These are phyloP conservation scores for Ilex paraguariensis DNA, from an alignment of 305 asterid genomes.

Conservation along the genomic window DNA sequence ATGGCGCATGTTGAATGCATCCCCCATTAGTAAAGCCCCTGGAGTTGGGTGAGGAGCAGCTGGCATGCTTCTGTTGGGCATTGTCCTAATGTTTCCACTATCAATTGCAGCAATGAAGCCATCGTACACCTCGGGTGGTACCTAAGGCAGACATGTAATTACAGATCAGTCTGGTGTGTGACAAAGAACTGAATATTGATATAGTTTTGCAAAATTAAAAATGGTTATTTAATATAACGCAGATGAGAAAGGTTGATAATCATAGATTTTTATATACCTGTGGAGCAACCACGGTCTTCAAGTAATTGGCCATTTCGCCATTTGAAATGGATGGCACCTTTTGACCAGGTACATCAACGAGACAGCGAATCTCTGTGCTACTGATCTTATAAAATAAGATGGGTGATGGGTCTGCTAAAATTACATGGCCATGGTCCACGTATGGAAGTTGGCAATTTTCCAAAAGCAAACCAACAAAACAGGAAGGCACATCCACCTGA, in stretches of 20 bases:
- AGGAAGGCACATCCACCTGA: conserved; percentile 88
- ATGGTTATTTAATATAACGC: not conserved
- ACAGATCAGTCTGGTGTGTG: too few relatives aligned
- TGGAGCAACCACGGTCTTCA: conserved; percentile 75
- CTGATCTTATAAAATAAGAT: conserved; percentile 86
- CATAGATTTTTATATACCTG: conserved; percentile 39
- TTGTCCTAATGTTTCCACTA: conserved; percentile 76
- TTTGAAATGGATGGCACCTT: conserved; percentile 74
- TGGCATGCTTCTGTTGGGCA: conserved; percentile 97
- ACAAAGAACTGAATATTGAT: not conserved
- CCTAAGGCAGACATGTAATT: conserved; percentile 24
- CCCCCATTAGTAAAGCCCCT: conserved; percentile 91
- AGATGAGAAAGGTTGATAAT: not conserved
- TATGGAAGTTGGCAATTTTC: conserved; percentile 78
- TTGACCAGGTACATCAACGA: conserved; percentile 90
- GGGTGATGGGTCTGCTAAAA: conserved; percentile 86
- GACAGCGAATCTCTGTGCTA: conserved; percentile 76
- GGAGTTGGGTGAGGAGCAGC: conserved; percentile 92
- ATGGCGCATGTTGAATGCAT: conserved; percentile 92
- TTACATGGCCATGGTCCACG: conserved; percentile 80
- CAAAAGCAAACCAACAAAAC: conserved; percentile 77
- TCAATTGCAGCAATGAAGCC: conserved; percentile 71
- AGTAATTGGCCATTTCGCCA: conserved; percentile 75
- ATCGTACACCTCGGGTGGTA: conserved; percentile 53
- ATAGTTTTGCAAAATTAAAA: not conserved